phyloP scores from a whole-genome alignment of 2,329 filamentous ascomycete species.

The Fusarium marasasianum region DNA sequence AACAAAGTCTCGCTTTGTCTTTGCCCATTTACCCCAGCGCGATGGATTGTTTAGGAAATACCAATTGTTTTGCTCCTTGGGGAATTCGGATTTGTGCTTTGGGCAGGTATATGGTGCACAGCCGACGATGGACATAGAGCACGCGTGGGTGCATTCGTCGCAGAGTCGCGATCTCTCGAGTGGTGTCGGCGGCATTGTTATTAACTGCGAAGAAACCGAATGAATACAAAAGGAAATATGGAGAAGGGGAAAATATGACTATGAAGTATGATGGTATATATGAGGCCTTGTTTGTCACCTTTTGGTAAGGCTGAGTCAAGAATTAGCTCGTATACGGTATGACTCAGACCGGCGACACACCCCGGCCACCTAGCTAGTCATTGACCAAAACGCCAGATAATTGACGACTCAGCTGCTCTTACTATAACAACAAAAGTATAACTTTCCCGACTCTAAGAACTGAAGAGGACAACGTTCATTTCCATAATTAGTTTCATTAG shows the following conservation, averaged over 20 bases:
- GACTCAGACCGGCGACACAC: not conserved
- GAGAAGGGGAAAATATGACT: accelerated
- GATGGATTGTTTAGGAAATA: not conserved
- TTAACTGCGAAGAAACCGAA: accelerated
- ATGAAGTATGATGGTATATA: not conserved
- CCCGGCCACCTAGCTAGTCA: no score
- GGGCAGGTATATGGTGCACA: not conserved
- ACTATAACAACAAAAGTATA: no score
- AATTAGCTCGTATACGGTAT: not conserved
- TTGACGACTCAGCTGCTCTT: no score
- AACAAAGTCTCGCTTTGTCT: not conserved
- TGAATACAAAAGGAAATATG: accelerated
- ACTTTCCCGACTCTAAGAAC: no score
- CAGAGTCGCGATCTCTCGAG: not conserved
- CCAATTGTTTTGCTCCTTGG: accelerated
- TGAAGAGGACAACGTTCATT: no score
- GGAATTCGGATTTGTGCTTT: not conserved
- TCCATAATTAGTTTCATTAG: no score
- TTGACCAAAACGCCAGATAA: no score
- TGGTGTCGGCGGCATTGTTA: not conserved
- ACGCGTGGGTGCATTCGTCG: not conserved
- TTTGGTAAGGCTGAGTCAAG: not conserved
- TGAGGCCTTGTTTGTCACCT: not conserved
- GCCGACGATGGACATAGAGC: not conserved
- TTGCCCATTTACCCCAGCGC: not conserved